Base-by-base conservation (phyloP, 495 filamentous ascomycete genomes). In the Trichoderma parareesei region DNA sequence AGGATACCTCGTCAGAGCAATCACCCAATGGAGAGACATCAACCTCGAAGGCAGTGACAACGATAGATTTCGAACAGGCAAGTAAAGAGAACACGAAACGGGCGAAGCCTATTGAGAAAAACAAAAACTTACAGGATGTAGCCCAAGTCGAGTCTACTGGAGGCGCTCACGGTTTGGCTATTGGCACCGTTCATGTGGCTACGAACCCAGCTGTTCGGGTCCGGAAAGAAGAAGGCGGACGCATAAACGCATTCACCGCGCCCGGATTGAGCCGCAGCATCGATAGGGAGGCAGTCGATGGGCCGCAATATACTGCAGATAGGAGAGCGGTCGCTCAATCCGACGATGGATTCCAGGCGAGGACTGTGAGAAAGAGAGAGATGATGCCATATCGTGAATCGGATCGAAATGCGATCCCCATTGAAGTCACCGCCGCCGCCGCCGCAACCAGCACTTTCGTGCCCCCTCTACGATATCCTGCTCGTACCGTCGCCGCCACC, bases 41-140 rank as follows among this genome's bases (percentile, higher is more conserved):
- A 18, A 57, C 53, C 53, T 5, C 44, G 5, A 57, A 57, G 27
- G 27, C 53, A 57, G 53, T 37, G 18, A 37, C 27, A 57, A 27
- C 27, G 11, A 37, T 37, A 35, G 53, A 57, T 7, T 14, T n/a
- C 53, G 53, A 57, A 57, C 53, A 57, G 53, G 53, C 53, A 57
- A 57, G 53, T 57, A 57, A 57, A 57, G 53, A 57, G 53, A 57
- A 37, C 53, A 57, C 53, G 53, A 57, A 57, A 57, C 35, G 53
- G 53, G 53, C 53, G 53, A n/a, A 57, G 53, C 53, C 53, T 37
- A 57, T 57, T 57, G 8, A 57, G 37, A 27, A 57, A 27, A 57
- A 37, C 53, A 57, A 6, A 57, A 57, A 57, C 53, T 57, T 57
- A 57, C 53, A 57, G 20, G 53, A 57, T 57, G 53, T 57, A 57